Evolutionary conservation across 176 grass and related monocot genomes (phyloP), one percentile per base, ranked within the genome.

Genomic region (Carex cristatella): DNA sequence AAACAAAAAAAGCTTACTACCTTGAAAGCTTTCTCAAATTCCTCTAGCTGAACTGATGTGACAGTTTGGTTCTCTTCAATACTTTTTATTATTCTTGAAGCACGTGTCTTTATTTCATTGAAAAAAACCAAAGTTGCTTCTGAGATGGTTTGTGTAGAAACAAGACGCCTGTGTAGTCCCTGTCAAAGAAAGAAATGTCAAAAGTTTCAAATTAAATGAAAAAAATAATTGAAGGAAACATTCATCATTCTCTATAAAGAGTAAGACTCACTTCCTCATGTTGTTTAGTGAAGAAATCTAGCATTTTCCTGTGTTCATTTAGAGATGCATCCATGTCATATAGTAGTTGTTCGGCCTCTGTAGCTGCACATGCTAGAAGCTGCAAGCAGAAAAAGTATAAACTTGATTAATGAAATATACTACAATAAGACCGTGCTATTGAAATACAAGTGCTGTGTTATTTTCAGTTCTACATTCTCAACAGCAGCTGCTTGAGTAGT

Each of bases 1-100:
- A 18, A 5, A 62, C 16, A 59, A 69, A 61, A 53, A 79, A 60
- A 86, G 69, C 19, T 18, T 84, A 84, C 59, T 83, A 97, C 94
- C 94, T 92, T 86, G 87, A 94, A 97, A 33, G 87, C 68, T 69
- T 87, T 61, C 83, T 94, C 92, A 88, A 97, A 97, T 61, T 89
- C 71, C 71, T 86, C 56, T 84, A 91, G 70, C 19, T 70, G 76
- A 19, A 28, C 77, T 75, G 81, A 83, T 33, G 69, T 83, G 40
- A 90, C 85, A 32, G 55, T 81, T 80, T 92, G 79, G 75, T 81
- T 92, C 69, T 94, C 90, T 83, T 97, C 92, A 31, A 88, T 74
- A 82, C 75, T 44, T 61, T 86, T 81, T 30, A 86, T 85, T 80
- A 92, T 67, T 59, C 44, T 89, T 85, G 85, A 86, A 23, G 79